Evolutionary conservation across 495 filamentous ascomycete species (phyloP), one percentile per base, ranked within the genome.

Genomic region (Penicillium antarcticum): DNA sequence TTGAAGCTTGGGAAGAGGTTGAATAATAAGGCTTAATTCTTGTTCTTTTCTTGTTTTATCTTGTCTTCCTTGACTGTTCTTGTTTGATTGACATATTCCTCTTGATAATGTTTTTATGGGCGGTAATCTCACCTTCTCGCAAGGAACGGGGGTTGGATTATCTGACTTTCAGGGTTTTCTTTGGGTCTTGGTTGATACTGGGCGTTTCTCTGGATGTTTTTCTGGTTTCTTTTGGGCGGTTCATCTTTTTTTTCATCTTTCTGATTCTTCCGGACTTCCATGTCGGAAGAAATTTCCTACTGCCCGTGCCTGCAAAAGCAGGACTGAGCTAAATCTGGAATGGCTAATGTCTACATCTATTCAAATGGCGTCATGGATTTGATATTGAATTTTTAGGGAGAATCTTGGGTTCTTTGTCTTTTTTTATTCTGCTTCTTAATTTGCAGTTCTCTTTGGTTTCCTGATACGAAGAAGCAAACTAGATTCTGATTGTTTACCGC

Each of bases 1-100:
- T 60, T 74, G 45, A 66, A 65, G 55, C 44, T 74, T 16, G 63
- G 68, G 26, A 63, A 62, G 41, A 67, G 56, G 47, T 37, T 51
- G 33, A 57, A 55, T 48, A 51, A 51, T 48, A 66, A 65, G 54
- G 44, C 54, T 47, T 72, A 61, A 60, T 8, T 13, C 37, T 13
- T 36, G 31, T 32, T 43, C 45, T 21, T 43, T 19, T 43, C n/a
- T 17, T 31, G 10, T 24, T 14, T 23, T 38, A n/a, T n/a, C 21
- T 23, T 23, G 21, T 46, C 40, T 19, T 8, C 48, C 17, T 57
- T 53, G 23, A 48, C 45, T 24, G 34, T 24, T 49, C 38, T 40
- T 43, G 35, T 41, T 32, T 41, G 12, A n/a, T 36, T 45, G 18
- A 43, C 29, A 41, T 51, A 45, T 51, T 43, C 12, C 23, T 14